Conservation (phyloP, 495 filamentous ascomycete genomes). For the Lepraria neglecta region DNA sequence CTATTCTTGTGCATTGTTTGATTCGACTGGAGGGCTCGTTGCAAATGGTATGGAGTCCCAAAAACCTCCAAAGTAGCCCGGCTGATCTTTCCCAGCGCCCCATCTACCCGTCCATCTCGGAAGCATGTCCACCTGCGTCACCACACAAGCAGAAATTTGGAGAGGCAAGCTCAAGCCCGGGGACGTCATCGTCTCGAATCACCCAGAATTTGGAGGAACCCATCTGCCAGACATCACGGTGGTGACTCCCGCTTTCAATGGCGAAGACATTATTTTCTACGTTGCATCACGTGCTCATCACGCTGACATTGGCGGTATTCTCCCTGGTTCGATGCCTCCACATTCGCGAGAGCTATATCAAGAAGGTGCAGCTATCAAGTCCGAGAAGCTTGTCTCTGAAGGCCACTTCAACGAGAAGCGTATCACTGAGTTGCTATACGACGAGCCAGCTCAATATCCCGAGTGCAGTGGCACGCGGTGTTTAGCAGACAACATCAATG, state of each 20-base stretch:
- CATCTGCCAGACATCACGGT: constrained; percentile 91
- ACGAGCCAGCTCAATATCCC: constrained; percentile 76
- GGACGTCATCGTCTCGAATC: constrained; percentile 93
- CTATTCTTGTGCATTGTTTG: constrained; percentile 94
- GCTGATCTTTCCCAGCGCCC: constrained; percentile 48
- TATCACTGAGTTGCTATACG: constrained; percentile 73
- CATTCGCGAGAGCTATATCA: constrained; percentile 89
- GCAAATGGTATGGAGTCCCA: constrained; percentile 57
- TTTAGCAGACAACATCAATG: constrained; percentile 88
- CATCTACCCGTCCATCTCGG: constrained; percentile 92
- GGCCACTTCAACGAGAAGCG: constrained; percentile 84
- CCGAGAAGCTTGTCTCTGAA: constrained; percentile 87
- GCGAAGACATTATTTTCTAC: constrained; percentile 89
- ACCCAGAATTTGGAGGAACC: constrained; percentile 87
- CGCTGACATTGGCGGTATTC: constrained; percentile 93
- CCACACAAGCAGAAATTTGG: constrained; percentile 91
- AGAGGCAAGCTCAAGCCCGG: constrained; percentile 78
- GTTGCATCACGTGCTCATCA: constrained; percentile 94
- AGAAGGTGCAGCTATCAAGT: constrained; percentile 89
- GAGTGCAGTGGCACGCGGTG: constrained; percentile 88
- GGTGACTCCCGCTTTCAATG: constrained; percentile 84
- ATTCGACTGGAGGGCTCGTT: constrained; percentile 81
- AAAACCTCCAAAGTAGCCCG: neutral
- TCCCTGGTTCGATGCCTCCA: constrained; percentile 94
- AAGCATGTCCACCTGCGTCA: constrained; percentile 90